Percentiles rank a stretch among this genome's conserved stretches.
Conservation (phyloP, 371 early-diverging fungal species). For the Mortierella sp. region DNA sequence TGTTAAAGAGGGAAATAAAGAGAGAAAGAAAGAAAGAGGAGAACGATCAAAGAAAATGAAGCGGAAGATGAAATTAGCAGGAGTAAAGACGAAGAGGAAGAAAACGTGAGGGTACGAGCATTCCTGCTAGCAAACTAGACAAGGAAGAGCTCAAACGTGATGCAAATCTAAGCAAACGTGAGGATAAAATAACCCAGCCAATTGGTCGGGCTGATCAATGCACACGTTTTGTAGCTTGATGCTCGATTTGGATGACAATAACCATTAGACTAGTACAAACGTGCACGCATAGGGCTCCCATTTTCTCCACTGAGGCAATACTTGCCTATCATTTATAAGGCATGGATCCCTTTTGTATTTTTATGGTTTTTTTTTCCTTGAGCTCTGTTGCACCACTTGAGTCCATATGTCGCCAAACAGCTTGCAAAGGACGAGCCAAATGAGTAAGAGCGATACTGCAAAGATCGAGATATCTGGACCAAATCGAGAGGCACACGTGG, state of each 20-base stretch:
- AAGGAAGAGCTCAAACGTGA: slow-evolving; percentile 29
- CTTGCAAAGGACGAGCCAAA: not conserved
- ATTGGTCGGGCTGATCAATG: slow-evolving; percentile 33
- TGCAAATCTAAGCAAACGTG: slow-evolving; percentile 40
- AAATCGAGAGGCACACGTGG: not conserved
- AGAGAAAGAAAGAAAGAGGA: slow-evolving; percentile 5
- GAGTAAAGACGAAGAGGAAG: not conserved
- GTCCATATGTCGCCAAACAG: not conserved
- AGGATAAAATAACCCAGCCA: slow-evolving; percentile 24
- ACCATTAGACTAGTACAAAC: not conserved
- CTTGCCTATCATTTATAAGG: slow-evolving; percentile 2
- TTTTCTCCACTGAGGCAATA: not conserved
- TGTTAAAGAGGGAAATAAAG: not conserved
- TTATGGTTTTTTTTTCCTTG: not conserved
- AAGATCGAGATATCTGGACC: not conserved
- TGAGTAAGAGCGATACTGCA: not conserved
- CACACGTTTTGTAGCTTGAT: slow-evolving; percentile 28
- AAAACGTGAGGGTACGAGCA: slow-evolving; percentile 9
- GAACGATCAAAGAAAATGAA: not conserved
- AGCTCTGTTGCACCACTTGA: not conserved
- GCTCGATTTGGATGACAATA: slow-evolving; percentile 39
- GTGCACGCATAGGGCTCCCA: not conserved
- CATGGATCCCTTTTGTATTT: too few relatives aligned
- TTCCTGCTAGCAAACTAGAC: slow-evolving; percentile 2
- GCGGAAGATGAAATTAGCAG: not conserved